These are phyloP conservation scores for Pilasporangium apinafurcum DNA, from an alignment of 352 stramenopile genomes.

Conservation along the genomic window DNA sequence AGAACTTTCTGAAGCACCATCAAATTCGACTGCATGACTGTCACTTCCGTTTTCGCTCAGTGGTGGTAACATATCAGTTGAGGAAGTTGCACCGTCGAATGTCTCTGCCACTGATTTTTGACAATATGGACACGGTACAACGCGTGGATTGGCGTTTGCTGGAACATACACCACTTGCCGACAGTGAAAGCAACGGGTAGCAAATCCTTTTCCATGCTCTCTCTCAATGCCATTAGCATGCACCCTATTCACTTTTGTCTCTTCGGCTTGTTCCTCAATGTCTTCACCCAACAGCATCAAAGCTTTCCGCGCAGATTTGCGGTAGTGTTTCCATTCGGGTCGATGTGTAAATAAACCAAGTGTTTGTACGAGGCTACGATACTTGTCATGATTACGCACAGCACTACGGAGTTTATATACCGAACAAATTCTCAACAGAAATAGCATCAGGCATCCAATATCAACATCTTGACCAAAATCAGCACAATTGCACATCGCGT, in stretches of 20 bases:
- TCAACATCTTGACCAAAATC: slow-evolving; percentile 39
- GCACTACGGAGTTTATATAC: slow-evolving; percentile 18
- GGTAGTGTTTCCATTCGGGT: slow-evolving; percentile 31
- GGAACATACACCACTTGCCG: slow-evolving; percentile 40
- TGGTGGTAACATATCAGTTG: slow-evolving; percentile 18
- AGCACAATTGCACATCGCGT: slow-evolving; percentile 28
- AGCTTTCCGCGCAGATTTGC: slow-evolving; percentile 22
- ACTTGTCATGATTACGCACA: slow-evolving; percentile 41
- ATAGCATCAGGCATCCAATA: slow-evolving; percentile 25
- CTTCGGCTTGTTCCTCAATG: slow-evolving; percentile 17
- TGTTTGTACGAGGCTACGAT: slow-evolving; percentile 29
- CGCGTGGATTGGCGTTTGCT: slow-evolving; percentile 14
- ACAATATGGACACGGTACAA: slow-evolving; percentile 34
- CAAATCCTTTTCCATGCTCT: slow-evolving; percentile 12
- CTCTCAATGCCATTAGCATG: slow-evolving; percentile 1
- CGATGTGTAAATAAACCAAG: slow-evolving; percentile 23
- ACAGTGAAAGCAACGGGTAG: slow-evolving; percentile 54
- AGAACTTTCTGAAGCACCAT: not conserved
- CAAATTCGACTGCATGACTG: not conserved
- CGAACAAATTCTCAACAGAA: slow-evolving; percentile 39
- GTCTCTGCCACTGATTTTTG: slow-evolving; percentile 30
- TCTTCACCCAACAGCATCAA: slow-evolving; percentile 49
- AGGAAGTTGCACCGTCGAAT: slow-evolving; percentile 18
- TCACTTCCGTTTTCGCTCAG: slow-evolving; percentile 13
- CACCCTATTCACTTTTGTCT: too few relatives aligned